Base-by-base conservation (phyloP, 2,329 filamentous ascomycete genomes). In the Fragosphaeria purpurea region DNA sequence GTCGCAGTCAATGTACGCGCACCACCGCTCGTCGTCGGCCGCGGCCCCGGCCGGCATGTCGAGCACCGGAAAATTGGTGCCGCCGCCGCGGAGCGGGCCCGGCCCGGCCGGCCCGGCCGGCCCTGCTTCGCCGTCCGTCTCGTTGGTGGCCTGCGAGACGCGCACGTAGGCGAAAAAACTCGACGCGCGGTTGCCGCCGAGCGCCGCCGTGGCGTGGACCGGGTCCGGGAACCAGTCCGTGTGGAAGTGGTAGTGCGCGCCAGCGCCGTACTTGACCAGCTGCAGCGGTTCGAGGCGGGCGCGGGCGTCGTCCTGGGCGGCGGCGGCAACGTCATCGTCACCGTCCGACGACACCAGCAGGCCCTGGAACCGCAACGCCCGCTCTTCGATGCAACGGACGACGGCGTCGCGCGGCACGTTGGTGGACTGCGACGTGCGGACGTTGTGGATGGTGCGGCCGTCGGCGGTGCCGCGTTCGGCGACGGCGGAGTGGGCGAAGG, bases 151-250 rank as follows among this genome's bases (percentile, higher is more conserved):
- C 22, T 22, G 22, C 7, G 53, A 56, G 4, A 65, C 69, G 4
- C 63, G 62, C 13, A 74, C 67, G 53, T 74, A 75, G 4, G 65
- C 72, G 56, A 75, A 75, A 58, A 76, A 73, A 11, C 70, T 73
- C 30, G 65, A 69, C 5, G 65, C 55, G 1, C 72, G 62, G 57
- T 75, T 74, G 7, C 71, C 71, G 9, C 72, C 71, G 8, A 66
- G 56, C 1, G 60, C 63, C 8, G 66, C 62, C 1, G 64, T 63
- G n/a, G 67, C 63, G 43, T 70, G 66, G 7, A 50, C 50, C 3
- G 61, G 55, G 48, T 68, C 66, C 4, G 67, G 67, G 62, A 72
- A 74, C 73, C 73, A 75, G 62, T 76, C 73, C 4, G 70, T 73
- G 62, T 75, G 73, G 58, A 69, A 72, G 57, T 73, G 69, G 59